These are phyloP conservation scores for Kockiozyma suomiensis DNA, from an alignment of 805 yeast species.

Conservation along the genomic window DNA sequence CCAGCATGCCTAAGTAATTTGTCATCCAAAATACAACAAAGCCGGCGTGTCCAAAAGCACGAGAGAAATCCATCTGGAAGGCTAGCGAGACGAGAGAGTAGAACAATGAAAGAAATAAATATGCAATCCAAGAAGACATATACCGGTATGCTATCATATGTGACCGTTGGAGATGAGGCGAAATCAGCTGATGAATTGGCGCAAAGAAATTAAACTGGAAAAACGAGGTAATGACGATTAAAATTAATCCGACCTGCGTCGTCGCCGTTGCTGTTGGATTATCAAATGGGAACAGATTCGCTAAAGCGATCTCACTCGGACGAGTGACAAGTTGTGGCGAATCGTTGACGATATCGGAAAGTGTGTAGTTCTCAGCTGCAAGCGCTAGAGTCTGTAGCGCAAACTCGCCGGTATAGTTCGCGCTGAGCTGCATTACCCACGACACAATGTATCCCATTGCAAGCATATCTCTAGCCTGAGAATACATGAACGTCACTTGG, in stretches of 20 bases:
- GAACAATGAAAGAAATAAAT: constrained; percentile 58
- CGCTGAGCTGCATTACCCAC: constrained; percentile 46
- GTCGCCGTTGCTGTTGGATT: constrained; percentile 63
- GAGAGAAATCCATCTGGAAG: constrained; percentile 62
- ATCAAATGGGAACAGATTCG: constrained; percentile 56
- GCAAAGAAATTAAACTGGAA: constrained; percentile 66
- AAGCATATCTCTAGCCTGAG: constrained; percentile 64
- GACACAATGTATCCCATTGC: constrained; percentile 55
- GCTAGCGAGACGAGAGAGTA: constrained; percentile 65
- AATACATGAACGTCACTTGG: constrained; percentile 52
- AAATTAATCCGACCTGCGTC: constrained; percentile 73
- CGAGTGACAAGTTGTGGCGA: constrained; percentile 40
- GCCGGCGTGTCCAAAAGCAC: constrained; percentile 66
- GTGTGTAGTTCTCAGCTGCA: constrained; percentile 41
- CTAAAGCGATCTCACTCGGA: constrained; percentile 44
- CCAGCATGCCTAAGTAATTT: constrained; percentile 67
- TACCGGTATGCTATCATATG: constrained; percentile 59
- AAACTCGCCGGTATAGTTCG: constrained; percentile 37
- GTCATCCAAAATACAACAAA: constrained; percentile 76
- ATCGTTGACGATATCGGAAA: constrained; percentile 35
- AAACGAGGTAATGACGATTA: constrained; percentile 69
- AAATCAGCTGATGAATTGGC: constrained; percentile 55
- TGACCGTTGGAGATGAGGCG: constrained; percentile 48
- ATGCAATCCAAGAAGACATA: constrained; percentile 54
- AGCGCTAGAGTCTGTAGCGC: constrained; percentile 36